A percentile compares a stretch with the other conserved stretches of the same genome.
Evolutionary conservation across 257 asterid genomes (phyloP).

Genomic region (Jaltomata sinuosa): DNA sequence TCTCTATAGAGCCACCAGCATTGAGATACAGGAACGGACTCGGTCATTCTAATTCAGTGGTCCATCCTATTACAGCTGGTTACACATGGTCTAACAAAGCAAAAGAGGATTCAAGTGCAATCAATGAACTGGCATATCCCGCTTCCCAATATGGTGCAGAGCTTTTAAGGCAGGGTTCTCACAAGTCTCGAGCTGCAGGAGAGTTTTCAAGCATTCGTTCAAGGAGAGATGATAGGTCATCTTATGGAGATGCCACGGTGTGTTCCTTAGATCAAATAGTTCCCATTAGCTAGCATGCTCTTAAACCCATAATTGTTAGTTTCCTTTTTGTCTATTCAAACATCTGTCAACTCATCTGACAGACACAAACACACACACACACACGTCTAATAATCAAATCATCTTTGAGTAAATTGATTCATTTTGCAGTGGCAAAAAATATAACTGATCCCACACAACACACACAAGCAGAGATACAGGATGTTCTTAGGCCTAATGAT

Average conservation of each 20-base stretch:
- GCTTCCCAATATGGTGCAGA: conserved; percentile 18
- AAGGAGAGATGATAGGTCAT: conserved; percentile 1
- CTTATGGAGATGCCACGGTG: conserved; percentile 17
- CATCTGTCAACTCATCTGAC: background rate
- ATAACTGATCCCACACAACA: background rate
- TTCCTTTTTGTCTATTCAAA: background rate
- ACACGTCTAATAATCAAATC: background rate
- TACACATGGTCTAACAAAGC: conserved; percentile 28
- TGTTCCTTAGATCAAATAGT: background rate
- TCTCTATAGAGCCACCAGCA: conserved; percentile 53
- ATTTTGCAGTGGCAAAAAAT: background rate
- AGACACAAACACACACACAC: background rate
- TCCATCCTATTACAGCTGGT: conserved; percentile 54
- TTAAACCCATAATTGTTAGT: background rate
- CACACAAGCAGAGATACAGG: background rate
- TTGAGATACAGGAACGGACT: conserved; percentile 19
- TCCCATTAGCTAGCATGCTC: background rate
- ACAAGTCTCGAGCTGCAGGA: conserved; percentile 3
- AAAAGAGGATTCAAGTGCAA: conserved; percentile 17
- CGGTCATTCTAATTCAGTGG: conserved; percentile 51
- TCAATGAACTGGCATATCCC: background rate
- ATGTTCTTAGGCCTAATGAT: background rate
- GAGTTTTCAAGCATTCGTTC: conserved; percentile 7
- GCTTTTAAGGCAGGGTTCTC: conserved; percentile 17
- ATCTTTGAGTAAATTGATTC: background rate